Conservation (phyloP, 2,329 filamentous ascomycete species). For the Coccinonectria pachysandricola region DNA sequence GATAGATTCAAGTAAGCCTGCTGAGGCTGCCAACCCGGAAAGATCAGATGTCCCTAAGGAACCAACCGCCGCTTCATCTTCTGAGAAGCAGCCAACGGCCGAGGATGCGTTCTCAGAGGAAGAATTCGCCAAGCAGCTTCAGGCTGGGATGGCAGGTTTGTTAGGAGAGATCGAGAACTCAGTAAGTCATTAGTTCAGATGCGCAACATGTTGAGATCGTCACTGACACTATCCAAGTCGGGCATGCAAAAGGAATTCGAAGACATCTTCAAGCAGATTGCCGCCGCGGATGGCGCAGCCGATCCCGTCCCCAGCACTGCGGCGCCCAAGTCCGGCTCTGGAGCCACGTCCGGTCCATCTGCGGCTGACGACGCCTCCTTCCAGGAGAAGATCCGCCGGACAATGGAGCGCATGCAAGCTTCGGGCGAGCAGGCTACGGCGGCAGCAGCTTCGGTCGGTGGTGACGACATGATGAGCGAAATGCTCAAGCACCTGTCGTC, state of each 20-base stretch:
- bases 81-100: slow-evolving; percentile 11
- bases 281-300: slow-evolving; percentile 34
- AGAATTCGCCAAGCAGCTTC: slow-evolving; percentile 76
- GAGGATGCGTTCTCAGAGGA: slow-evolving; percentile 51
- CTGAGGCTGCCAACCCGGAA: slow-evolving; percentile 18
- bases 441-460: slow-evolving; percentile 55
- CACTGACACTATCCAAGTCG: slow-evolving; percentile 29
- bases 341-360: slow-evolving; percentile 22
- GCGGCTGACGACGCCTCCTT: slow-evolving; percentile 56
- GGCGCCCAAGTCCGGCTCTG: slow-evolving; percentile 8
- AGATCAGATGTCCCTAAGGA: slow-evolving; percentile 26
- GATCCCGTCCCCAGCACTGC: no score
- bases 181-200: slow-evolving; percentile 26
- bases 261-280: slow-evolving; percentile 63
- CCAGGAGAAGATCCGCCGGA: slow-evolving; percentile 83
- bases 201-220: not conserved
- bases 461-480: slow-evolving; percentile 79
- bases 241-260: slow-evolving; percentile 75
- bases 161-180: slow-evolving; percentile 60
- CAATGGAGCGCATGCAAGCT: slow-evolving; percentile 91
- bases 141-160: slow-evolving; percentile 79
- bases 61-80: slow-evolving; percentile 14
- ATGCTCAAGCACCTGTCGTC: slow-evolving; percentile 71
- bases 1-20: slow-evolving; percentile 24
- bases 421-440: slow-evolving; percentile 80